Conservation (phyloP, 2,329 filamentous ascomycete species). For the Byssoonygena ceratinophila region DNA sequence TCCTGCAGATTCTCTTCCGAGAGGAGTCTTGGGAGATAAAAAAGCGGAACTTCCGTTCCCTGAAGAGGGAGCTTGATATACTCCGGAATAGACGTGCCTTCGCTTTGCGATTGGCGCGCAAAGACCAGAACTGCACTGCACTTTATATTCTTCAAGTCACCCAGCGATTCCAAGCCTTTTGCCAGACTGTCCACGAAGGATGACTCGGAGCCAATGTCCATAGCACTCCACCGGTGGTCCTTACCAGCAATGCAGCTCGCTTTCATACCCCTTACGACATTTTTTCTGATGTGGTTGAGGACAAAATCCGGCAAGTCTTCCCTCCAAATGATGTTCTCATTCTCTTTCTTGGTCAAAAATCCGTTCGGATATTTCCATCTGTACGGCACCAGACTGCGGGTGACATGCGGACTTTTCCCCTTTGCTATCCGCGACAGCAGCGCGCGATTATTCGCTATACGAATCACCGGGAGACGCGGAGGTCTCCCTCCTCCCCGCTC, state of each 20-base stretch:
- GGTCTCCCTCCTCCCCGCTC: not conserved
- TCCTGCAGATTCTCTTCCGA: constrained; percentile 24
- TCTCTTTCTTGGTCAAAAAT: constrained; percentile 21
- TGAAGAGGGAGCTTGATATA: constrained; percentile 25
- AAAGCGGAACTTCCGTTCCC: constrained; percentile 28
- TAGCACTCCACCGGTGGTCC: constrained; percentile 3
- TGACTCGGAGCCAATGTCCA: not conserved
- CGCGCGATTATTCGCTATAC: constrained; percentile 1
- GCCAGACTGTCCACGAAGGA: constrained; percentile 10
- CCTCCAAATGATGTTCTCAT: constrained; percentile 35
- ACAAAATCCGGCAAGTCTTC: constrained; percentile 40
- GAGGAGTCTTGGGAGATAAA: constrained; percentile 29
- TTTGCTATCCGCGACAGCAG: not conserved
- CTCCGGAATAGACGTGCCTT: constrained; percentile 10
- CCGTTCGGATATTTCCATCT: constrained; percentile 28
- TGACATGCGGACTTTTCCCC: not conserved
- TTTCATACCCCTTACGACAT: constrained; percentile 30
- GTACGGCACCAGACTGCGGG: constrained; percentile 24
- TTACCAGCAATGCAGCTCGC: constrained; percentile 23
- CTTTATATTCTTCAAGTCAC: constrained; percentile 23
- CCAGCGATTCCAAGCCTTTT: constrained; percentile 10
- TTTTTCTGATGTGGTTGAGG: constrained; percentile 29
- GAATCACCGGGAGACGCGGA: not conserved
- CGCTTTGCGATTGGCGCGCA: not conserved
- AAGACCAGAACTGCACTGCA: constrained; percentile 26